Evolutionary conservation across 345 rosid species (phyloP).

Genomic region (Populus ilicifolia): DNA sequence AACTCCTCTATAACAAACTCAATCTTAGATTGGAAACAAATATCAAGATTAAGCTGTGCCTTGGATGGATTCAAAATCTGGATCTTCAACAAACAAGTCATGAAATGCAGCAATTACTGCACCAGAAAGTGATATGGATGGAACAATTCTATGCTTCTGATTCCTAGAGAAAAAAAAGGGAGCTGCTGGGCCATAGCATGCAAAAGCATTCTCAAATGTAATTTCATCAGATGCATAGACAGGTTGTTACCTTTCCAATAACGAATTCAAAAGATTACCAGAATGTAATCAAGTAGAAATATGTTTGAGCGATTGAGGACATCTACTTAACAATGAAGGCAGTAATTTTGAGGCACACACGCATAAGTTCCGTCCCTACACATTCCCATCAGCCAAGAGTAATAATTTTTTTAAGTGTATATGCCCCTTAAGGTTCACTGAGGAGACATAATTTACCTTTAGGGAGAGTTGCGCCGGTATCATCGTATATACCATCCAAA

Average conservation of each 20-base stretch:
- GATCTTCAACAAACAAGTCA: slow-evolving; percentile 56
- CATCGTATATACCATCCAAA: slow-evolving; percentile 21
- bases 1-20: neutral
- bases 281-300: neutral
- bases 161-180: slow-evolving; percentile 39
- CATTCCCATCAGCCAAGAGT: neutral
- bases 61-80: slow-evolving; percentile 65
- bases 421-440: neutral
- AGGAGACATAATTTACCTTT: slow-evolving; percentile 23
- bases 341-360: neutral
- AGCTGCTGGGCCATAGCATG: slow-evolving; percentile 10
- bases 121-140: slow-evolving; percentile 57
- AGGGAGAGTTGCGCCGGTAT: slow-evolving; percentile 20
- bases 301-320: neutral
- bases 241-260: slow-evolving; percentile 61
- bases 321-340: neutral
- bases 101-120: slow-evolving; percentile 61
- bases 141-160: slow-evolving; percentile 63
- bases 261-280: slow-evolving; percentile 31
- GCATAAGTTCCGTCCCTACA: neutral
- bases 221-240: neutral
- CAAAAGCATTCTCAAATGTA: slow-evolving; percentile 11
- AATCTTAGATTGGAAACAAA: slow-evolving; percentile 3
- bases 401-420: slow-evolving; percentile 4
- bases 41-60: slow-evolving; percentile 30